Evolutionary conservation across 805 yeast genomes (phyloP).

Genomic region (Kluyveromyces dobzhanskii): DNA sequence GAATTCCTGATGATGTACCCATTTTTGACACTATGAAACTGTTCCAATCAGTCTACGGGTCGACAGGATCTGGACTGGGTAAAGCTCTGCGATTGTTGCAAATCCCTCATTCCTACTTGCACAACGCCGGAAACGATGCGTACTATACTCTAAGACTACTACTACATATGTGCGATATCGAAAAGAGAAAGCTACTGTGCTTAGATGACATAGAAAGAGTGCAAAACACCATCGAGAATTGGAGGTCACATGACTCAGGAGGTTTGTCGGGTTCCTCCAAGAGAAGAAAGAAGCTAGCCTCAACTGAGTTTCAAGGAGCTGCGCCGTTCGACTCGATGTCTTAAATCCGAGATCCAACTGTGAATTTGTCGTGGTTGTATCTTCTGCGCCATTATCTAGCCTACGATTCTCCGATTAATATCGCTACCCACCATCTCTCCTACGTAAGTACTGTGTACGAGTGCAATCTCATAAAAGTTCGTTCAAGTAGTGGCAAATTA

Average conservation of each 20-base stretch:
- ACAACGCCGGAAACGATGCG: slow-evolving; percentile 69
- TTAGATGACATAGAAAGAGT: slow-evolving; percentile 21
- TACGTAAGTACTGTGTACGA: too few relatives aligned
- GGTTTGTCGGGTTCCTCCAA: neutral
- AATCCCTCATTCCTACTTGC: slow-evolving; percentile 52
- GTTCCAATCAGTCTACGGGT: slow-evolving; percentile 35
- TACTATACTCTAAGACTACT: slow-evolving; percentile 50
- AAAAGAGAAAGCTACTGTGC: slow-evolving; percentile 17
- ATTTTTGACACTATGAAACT: slow-evolving; percentile 43
- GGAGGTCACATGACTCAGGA: slow-evolving; percentile 16
- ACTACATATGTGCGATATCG: slow-evolving; percentile 41
- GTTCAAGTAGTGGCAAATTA: too few relatives aligned
- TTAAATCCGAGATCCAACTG: too few relatives aligned
- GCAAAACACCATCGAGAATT: slow-evolving; percentile 11
- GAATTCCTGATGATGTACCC: slow-evolving; percentile 30
- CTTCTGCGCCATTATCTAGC: too few relatives aligned
- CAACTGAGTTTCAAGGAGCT: slow-evolving; percentile 1
- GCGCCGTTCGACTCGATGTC: neutral
- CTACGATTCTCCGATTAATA: too few relatives aligned
- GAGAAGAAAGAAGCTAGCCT: neutral
- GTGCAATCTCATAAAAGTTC: too few relatives aligned
- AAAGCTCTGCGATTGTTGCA: slow-evolving; percentile 37
- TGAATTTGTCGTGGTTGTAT: too few relatives aligned
- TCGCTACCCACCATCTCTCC: too few relatives aligned
- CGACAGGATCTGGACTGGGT: slow-evolving; percentile 37